Evolutionary conservation across 2,329 filamentous ascomycete genomes (phyloP).

Genomic region (Zymoseptoria passerinii): DNA sequence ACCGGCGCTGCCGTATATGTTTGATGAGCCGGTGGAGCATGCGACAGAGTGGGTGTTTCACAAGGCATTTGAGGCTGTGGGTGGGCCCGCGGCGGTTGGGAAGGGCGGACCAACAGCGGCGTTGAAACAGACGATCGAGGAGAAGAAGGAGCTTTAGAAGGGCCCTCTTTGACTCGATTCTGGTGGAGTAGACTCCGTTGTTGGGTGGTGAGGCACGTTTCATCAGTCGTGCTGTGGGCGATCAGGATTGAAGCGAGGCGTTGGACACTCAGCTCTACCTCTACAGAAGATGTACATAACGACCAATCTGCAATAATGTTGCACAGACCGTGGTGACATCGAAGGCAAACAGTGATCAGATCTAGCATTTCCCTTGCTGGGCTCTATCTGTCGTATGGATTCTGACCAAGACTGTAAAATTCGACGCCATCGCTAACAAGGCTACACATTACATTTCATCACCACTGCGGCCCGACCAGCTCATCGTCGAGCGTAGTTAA

Average conservation of each 20-base stretch:
- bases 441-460: neutral
- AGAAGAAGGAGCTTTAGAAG: conserved; percentile 33
- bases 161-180: neutral
- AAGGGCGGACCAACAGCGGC: conserved; percentile 27
- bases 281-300: neutral
- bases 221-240: neutral
- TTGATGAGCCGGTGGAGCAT: conserved; percentile 87
- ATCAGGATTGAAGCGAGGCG: neutral
- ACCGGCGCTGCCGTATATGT: conserved; percentile 73
- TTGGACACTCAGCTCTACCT: conserved; percentile 2
- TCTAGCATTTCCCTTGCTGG: neutral
- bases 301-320: neutral
- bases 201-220: neutral
- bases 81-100: conserved; percentile 52
- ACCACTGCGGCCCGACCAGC: neutral
- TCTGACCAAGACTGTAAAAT: neutral
- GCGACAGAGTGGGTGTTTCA: conserved; percentile 88
- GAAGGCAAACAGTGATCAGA: neutral
- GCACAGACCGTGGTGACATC: neutral
- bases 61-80: conserved; percentile 65
- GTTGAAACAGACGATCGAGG: conserved; percentile 8
- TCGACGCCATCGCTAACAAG: neutral
- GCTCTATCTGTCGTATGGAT: neutral
- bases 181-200: conserved; percentile 1
- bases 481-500: conserved; percentile 1